phyloP scores from a whole-genome alignment of 768 basidiomycete species.

The Hericium alpestre region DNA sequence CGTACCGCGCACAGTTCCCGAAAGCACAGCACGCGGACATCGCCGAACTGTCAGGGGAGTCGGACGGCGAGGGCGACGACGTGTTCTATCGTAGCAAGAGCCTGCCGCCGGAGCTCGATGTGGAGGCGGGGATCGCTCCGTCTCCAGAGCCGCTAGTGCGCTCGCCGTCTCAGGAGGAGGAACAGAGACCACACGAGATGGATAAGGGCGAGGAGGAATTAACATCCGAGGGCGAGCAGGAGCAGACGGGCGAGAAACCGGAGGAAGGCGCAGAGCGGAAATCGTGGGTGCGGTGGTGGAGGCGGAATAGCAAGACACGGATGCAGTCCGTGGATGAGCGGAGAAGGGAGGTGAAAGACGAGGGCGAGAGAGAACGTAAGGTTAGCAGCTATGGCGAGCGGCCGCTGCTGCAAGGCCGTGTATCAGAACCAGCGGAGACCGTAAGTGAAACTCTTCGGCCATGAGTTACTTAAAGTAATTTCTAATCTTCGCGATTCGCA shows the following conservation, averaged over 20 bases:
- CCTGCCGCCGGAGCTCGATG: slow-evolving; percentile 38
- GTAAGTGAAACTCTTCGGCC: neutral
- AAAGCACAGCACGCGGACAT: neutral
- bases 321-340: slow-evolving; percentile 3
- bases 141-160: neutral
- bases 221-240: slow-evolving; percentile 4
- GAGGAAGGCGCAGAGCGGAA: slow-evolving; percentile 17
- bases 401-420: neutral
- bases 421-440: neutral
- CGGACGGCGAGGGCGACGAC: neutral
- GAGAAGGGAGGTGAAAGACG: neutral
- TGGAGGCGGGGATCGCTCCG: neutral
- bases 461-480: neutral
- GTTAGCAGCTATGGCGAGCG: neutral
- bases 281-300: slow-evolving; percentile 87
- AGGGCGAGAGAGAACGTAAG: neutral
- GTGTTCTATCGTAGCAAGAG: slow-evolving; percentile 40
- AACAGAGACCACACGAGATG: neutral
- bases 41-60: slow-evolving; percentile 5
- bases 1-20: slow-evolving; percentile 41
- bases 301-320: slow-evolving; percentile 31
- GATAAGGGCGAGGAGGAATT: neutral
- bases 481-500: neutral
- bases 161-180: neutral
- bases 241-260: slow-evolving; percentile 1